Conservation (phyloP, 306 rosid species). For the Rubus idaeus region DNA sequence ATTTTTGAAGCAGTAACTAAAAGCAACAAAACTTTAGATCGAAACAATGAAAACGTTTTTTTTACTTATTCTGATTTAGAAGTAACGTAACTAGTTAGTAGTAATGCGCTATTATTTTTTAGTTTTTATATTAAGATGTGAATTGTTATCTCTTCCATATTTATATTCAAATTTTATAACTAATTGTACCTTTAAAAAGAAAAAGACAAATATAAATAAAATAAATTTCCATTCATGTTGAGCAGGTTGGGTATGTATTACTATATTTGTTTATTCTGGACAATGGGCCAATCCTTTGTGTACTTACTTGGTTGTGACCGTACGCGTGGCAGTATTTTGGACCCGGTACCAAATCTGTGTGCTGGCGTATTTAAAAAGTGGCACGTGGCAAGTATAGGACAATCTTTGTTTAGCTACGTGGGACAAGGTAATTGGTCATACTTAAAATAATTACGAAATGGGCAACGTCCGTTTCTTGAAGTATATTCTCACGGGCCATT, state of each 20-base stretch:
- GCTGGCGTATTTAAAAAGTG: not conserved
- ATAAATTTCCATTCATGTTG: not conserved
- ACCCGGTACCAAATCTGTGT: not conserved
- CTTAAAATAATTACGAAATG: not conserved
- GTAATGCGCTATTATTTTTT: no score
- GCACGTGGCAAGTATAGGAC: not conserved
- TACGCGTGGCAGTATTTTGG: conserved; percentile 18
- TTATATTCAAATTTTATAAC: no score
- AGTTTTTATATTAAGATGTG: no score
- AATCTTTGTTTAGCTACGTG: not conserved
- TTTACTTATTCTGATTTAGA: no score
- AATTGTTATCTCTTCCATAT: no score
- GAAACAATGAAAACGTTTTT: no score
- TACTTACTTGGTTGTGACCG: not conserved
- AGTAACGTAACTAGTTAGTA: no score
- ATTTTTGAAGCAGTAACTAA: no score
- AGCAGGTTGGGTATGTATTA: no score
- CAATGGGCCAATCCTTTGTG: not conserved
- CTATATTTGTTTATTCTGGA: not conserved
- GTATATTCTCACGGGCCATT: not conserved
- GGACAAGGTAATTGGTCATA: not conserved
- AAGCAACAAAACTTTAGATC: no score
- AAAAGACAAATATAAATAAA: not conserved
- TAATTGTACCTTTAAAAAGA: no score
- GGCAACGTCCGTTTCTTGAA: not conserved